These are phyloP conservation scores for Porodaedalea pini DNA, from an alignment of 1,284 basidiomycete species.

Conservation along the genomic window DNA sequence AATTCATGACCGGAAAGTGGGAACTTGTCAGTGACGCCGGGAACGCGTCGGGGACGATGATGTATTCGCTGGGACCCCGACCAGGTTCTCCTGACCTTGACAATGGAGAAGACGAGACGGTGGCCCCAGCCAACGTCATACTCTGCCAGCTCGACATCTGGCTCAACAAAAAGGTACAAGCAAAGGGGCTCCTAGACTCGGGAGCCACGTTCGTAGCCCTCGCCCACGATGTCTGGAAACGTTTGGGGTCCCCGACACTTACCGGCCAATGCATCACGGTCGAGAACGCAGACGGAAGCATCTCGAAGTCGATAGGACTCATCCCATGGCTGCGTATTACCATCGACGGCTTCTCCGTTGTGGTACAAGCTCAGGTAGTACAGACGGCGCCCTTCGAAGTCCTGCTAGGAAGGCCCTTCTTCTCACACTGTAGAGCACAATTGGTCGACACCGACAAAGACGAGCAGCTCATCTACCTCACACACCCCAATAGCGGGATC, in stretches of 20 bases:
- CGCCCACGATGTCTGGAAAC: neutral
- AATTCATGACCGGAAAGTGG: neutral
- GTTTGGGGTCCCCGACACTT: neutral
- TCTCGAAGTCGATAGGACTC: neutral
- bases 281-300: neutral
- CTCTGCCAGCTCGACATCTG: neutral
- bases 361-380: too few relatives aligned
- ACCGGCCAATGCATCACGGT: neutral
- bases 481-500: neutral
- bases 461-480: neutral
- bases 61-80: neutral
- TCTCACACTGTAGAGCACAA: neutral
- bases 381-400: neutral
- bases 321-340: neutral
- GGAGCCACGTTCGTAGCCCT: neutral
- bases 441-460: neutral
- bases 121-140: too few relatives aligned
- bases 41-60: neutral
- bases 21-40: neutral
- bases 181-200: neutral
- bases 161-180: neutral
- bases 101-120: too few relatives aligned
- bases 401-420: slow-evolving; percentile 5
- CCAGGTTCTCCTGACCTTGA: too few relatives aligned
- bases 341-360: neutral